Conservation (phyloP, 805 yeast species). For the Maudiozyma pseudohumilis region DNA sequence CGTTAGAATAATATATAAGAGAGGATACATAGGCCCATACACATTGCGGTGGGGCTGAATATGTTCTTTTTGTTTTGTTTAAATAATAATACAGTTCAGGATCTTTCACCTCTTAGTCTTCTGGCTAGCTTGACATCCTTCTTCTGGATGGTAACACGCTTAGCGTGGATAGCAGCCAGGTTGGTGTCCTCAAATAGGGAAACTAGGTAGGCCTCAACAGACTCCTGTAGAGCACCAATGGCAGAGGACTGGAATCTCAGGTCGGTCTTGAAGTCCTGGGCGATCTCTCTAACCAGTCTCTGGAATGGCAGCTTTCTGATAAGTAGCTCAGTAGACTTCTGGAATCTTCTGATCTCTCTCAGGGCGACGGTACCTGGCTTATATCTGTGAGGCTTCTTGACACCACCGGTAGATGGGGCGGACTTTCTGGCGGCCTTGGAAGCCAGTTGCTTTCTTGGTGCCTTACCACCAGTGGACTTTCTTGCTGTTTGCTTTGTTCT, state of each 20-base stretch:
- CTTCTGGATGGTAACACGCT: conserved; percentile 97
- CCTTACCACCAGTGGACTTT: conserved; percentile 92
- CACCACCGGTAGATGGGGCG: conserved; percentile 88
- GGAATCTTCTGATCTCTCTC: conserved; percentile 95
- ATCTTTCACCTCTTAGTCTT: conserved; percentile 95
- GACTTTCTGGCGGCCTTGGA: conserved; percentile 90
- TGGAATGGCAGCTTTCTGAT: conserved; percentile 96
- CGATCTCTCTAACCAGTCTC: conserved; percentile 90
- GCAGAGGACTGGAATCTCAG: conserved; percentile 96
- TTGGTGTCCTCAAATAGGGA: conserved; percentile 95
- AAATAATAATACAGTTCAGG: conserved; percentile 31
- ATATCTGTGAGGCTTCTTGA: conserved; percentile 89
- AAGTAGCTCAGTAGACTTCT: conserved; percentile 86
- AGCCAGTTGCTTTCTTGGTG: conserved; percentile 89
- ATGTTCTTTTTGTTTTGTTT: too few species aligned
- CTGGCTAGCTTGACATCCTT: conserved; percentile 96
- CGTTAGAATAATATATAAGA: conserved; percentile 1
- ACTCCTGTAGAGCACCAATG: conserved; percentile 94
- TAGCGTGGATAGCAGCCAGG: conserved; percentile 97
- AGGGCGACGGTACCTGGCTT: conserved; percentile 95
- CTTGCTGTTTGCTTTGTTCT: conserved; percentile 92
- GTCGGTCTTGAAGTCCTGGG: conserved; percentile 85
- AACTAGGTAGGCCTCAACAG: conserved; percentile 95
- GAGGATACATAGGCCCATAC: background rate
- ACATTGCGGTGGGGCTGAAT: background rate